Conservation (phyloP, 176 grass and related monocot species). For the Calamus simplicifolius region DNA sequence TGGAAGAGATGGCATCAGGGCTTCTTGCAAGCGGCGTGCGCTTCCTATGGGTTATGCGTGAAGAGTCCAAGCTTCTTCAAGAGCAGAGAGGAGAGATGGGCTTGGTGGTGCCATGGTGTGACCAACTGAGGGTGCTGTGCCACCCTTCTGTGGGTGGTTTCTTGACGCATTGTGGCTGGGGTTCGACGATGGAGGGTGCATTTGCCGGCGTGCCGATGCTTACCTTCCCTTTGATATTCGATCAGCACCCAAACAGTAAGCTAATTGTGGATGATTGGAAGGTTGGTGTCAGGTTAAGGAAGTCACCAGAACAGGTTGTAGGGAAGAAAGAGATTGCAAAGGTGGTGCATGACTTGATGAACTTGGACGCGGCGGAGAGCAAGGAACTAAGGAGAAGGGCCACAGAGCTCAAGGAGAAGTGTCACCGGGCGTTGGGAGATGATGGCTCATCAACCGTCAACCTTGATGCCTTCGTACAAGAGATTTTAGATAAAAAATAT, state of each 20-base stretch:
- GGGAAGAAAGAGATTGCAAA: conserved; percentile 21
- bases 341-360: conserved; percentile 39
- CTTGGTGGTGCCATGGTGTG: conserved; percentile 56
- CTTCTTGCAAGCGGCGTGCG: conserved; percentile 21
- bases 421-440: too few species aligned
- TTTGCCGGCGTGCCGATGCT: too few species aligned
- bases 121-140: conserved; percentile 45
- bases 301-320: conserved; percentile 4
- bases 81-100: conserved; percentile 25
- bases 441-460: too few species aligned
- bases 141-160: conserved; percentile 30
- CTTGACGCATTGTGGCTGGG: conserved; percentile 56
- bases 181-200: conserved; percentile 28
- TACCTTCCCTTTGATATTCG: conserved; percentile 32
- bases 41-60: conserved; percentile 50
- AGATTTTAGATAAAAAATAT: too few species aligned
- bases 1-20: conserved; percentile 43
- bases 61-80: conserved; percentile 16
- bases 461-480: too few species aligned
- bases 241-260: conserved; percentile 36
- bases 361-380: conserved; percentile 22
- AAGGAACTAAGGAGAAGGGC: conserved; percentile 43
- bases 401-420: conserved; percentile 21
- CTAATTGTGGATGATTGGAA: conserved; percentile 56
- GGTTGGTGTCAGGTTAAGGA: background rate